These are phyloP conservation scores for Trichoderma afroharzianum DNA, from an alignment of 2,329 filamentous ascomycete species.

Conservation along the genomic window DNA sequence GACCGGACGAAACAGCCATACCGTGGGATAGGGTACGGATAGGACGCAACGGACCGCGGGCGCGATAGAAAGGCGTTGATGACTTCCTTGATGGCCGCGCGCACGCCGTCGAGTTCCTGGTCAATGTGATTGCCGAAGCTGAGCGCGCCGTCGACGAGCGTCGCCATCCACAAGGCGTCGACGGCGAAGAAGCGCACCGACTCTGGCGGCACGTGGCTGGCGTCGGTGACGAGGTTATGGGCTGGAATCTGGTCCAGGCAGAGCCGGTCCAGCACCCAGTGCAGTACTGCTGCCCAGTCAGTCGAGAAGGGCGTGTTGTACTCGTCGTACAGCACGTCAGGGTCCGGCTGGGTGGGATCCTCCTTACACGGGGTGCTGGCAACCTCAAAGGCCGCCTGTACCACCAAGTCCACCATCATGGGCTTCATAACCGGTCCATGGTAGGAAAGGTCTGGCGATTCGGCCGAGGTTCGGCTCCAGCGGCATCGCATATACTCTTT, in stretches of 20 bases:
- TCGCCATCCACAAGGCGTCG: constrained; percentile 41
- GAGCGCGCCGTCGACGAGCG: constrained; percentile 42
- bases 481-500: no score
- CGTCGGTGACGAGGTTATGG: constrained; percentile 40
- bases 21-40: constrained; percentile 23
- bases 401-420: no score
- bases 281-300: constrained; percentile 37
- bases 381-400: not conserved
- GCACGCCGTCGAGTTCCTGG: constrained; percentile 25
- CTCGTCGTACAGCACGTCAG: constrained; percentile 20
- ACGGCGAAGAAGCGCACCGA: constrained; percentile 43
- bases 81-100: constrained; percentile 20
- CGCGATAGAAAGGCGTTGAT: not conserved
- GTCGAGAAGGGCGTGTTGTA: constrained; percentile 29
- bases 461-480: no score
- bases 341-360: not conserved
- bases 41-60: not conserved
- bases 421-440: no score
- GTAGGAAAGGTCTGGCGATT: no score
- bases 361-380: not conserved
- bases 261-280: constrained; percentile 36
- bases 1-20: not conserved
- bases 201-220: constrained; percentile 34
- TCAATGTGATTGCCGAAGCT: constrained; percentile 38
- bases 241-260: constrained; percentile 37